Evolutionary conservation across 306 rosid species (phyloP).

Genomic region (Castanospermum australe): DNA sequence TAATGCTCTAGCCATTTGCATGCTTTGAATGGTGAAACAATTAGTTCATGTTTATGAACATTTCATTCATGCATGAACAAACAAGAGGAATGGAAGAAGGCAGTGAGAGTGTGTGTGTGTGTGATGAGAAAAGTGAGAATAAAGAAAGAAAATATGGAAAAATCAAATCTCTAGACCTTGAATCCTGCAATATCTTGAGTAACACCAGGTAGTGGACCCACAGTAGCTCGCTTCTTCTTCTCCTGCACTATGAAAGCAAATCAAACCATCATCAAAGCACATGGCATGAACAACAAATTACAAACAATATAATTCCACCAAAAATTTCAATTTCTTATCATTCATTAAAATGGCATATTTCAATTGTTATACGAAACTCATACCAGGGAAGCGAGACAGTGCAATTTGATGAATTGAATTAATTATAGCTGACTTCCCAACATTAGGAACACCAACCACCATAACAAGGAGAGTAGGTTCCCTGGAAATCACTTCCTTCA

Average conservation of each 20-base stretch:
- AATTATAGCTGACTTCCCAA: slow-evolving; percentile 86
- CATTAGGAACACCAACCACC: slow-evolving; percentile 96
- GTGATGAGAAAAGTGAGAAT: not conserved
- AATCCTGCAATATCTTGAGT: slow-evolving; percentile 94
- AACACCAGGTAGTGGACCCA: slow-evolving; percentile 93
- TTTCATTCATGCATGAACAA: not conserved
- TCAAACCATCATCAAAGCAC: slow-evolving; percentile 20
- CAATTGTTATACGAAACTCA: not conserved
- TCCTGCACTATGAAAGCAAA: slow-evolving; percentile 63
- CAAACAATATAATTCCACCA: not conserved
- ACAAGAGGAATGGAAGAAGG: not conserved
- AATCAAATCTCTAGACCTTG: slow-evolving; percentile 48
- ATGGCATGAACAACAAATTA: not conserved
- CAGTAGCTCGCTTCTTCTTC: slow-evolving; percentile 85
- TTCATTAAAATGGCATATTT: not conserved
- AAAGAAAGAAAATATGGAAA: not conserved
- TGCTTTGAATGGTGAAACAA: not conserved
- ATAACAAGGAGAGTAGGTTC: slow-evolving; percentile 92
- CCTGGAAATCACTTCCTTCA: slow-evolving; percentile 72
- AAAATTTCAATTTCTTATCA: not conserved
- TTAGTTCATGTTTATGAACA: not conserved
- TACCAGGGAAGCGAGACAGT: slow-evolving; percentile 69
- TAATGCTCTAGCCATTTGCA: not conserved
- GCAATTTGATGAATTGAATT: slow-evolving; percentile 88
- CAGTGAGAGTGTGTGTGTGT: no score